Percentiles rank a stretch among this genome's conserved stretches.
Evolutionary conservation across 2,329 filamentous ascomycete genomes (phyloP).

Genomic region (Ophiocordyceps australis): DNA sequence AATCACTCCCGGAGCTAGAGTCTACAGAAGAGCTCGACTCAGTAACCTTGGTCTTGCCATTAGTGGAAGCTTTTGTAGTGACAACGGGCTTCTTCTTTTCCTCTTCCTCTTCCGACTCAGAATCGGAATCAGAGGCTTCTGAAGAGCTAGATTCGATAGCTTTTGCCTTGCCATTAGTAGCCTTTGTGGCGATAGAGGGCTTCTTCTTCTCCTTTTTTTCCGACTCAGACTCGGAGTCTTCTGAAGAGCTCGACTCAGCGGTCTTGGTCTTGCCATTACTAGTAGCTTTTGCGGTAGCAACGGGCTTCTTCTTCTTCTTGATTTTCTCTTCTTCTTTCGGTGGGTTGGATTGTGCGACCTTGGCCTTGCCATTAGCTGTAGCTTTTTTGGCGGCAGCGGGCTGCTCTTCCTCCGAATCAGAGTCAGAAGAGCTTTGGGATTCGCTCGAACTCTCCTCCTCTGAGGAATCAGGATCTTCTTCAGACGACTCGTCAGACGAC

Average conservation of each 20-base stretch:
- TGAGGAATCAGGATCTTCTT: conserved; percentile 11
- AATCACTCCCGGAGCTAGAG: conserved; percentile 20
- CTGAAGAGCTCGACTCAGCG: conserved; percentile 11
- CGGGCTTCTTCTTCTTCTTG: conserved; percentile 14
- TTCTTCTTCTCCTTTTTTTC: conserved; percentile 14
- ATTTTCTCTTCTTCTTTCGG: too few species aligned
- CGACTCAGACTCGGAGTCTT: conserved; percentile 18
- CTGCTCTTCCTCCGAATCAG: conserved; percentile 8
- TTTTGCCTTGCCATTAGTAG: conserved; percentile 5
- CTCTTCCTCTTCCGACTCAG: conserved; percentile 12
- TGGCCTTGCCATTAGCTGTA: conserved; percentile 8
- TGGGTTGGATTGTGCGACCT: conserved; percentile 20
- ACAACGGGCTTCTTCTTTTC: conserved; percentile 15
- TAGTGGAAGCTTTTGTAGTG: too few species aligned
- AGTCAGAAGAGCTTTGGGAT: conserved; percentile 4
- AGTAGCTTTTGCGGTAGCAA: conserved; percentile 10
- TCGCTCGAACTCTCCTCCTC: conserved; percentile 12
- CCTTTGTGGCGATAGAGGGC: conserved; percentile 12
- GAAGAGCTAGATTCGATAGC: conserved; percentile 5
- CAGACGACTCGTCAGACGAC: conserved; percentile 16
- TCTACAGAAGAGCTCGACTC: conserved; percentile 12
- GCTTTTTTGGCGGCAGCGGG: conserved; percentile 6
- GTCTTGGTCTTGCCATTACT: conserved; percentile 12
- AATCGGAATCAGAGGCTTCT: conserved; percentile 10
- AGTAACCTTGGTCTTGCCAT: conserved; percentile 11